Evolutionary conservation across 257 asterid species (phyloP), one percentile per base, ranked within the genome.

Genomic region (Capsicum pubescens): DNA sequence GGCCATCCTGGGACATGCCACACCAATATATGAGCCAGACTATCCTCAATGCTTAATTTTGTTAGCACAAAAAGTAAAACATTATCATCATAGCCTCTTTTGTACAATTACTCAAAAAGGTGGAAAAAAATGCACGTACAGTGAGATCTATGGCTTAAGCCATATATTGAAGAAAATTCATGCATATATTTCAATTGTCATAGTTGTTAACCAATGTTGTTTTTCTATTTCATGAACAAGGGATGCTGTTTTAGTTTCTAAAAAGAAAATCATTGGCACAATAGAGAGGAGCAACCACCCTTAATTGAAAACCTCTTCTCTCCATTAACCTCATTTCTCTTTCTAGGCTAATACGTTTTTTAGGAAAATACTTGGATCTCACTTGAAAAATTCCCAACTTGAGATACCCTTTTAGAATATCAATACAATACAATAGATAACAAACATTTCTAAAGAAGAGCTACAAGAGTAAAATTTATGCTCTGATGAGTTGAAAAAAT

Each of bases 211-310:
- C 32, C 32, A 26, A 1, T 26, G 32, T 26, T 26, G 1, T 26
- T 26, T 52, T 14, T 9, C 44, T 64, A 63, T 26, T 64, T 64
- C 17, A 32, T 64, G 54, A 79, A 36, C 44, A 39, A 36, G 21
- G 44, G 83, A 21, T 80, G 82, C 42, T 80, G 58, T 17, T 9
- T 80, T 56, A 56, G 66, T 58, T 8, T 42, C 70, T 63, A 32
- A 59, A 57, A 59, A 6, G 1, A 44, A 44, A 44, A 72, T 72
- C 80, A 72, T 13, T 15, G 60, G 80, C 44, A 6, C 80, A 48
- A 50, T 35, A 48, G 42, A 72, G 80, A 72, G 60, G 16, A 36
- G 60, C 80, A 72, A 72, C 80, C 60, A 48, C 80, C 60, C 80
- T 72, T 44, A 13, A 26, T 8, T 35, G 11, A 42, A n/a, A 69